phyloP scores from a whole-genome alignment of 257 asterid species.

The Fraxinus anomala region DNA sequence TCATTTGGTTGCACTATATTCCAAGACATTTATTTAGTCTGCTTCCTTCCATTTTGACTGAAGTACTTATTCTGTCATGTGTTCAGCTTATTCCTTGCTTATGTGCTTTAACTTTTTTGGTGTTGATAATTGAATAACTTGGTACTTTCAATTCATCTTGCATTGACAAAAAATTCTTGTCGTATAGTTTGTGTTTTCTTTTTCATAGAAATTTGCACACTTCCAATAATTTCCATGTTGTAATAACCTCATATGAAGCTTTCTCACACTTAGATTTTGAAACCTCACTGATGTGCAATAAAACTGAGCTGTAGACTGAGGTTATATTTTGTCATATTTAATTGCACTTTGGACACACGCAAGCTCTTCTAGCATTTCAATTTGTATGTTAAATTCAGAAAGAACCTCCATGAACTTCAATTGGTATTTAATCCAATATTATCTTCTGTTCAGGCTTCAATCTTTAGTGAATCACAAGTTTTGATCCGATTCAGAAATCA shows the following conservation, averaged over 20 bases:
- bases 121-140: no score
- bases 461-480: not conserved
- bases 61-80: no score
- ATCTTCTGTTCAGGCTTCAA: conserved; percentile 21
- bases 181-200: not conserved
- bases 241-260: not conserved
- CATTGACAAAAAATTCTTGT: no score
- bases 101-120: no score
- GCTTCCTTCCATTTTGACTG: no score
- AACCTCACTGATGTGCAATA: not conserved
- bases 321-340: not conserved
- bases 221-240: not conserved
- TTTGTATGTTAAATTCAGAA: no score
- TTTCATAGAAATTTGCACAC: not conserved
- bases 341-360: not conserved
- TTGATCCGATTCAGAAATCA: not conserved
- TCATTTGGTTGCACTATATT: not conserved
- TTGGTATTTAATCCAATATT: not conserved
- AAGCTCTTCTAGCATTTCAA: not conserved
- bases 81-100: no score
- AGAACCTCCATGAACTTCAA: not conserved
- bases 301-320: not conserved
- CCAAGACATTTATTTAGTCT: no score
- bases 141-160: no score
- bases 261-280: not conserved